Percentiles rank a stretch among this genome's conserved stretches.
phyloP scores from a whole-genome alignment of 1,284 basidiomycete species.

The Grifola frondosa region DNA sequence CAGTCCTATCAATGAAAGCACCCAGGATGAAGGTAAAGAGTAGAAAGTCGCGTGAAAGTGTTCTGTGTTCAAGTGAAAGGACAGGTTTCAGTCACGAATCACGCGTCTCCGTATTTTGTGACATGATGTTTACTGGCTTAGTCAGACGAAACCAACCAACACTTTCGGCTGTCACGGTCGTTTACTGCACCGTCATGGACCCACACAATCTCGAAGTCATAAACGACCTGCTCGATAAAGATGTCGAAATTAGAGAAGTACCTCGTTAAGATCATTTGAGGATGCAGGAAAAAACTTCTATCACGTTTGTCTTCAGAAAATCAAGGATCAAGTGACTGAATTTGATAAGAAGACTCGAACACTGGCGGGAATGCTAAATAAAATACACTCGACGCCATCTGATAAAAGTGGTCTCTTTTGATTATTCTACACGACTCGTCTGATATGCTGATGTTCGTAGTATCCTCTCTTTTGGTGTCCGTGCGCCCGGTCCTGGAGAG shows the following conservation, averaged over 20 bases:
- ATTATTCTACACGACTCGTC: not conserved
- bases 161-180: constrained; percentile 7
- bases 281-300: not conserved
- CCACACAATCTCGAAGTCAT: constrained; percentile 50
- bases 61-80: no score
- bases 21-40: no score
- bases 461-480: constrained; percentile 56
- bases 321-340: constrained; percentile 69
- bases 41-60: no score
- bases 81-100: no score
- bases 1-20: not conserved
- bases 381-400: constrained; percentile 71
- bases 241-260: constrained; percentile 54
- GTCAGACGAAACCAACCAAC: not conserved
- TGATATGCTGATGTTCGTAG: constrained; percentile 34
- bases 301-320: constrained; percentile 49
- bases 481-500: constrained; percentile 54
- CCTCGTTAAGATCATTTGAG: constrained; percentile 3
- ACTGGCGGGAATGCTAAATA: constrained; percentile 67
- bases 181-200: constrained; percentile 46
- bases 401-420: constrained; percentile 45
- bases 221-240: constrained; percentile 52
- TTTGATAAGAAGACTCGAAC: constrained; percentile 72
- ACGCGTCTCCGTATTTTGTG: no score
- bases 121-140: no score